phyloP scores from a whole-genome alignment of 2,329 filamentous ascomycete species.

The Botrytis medusae region DNA sequence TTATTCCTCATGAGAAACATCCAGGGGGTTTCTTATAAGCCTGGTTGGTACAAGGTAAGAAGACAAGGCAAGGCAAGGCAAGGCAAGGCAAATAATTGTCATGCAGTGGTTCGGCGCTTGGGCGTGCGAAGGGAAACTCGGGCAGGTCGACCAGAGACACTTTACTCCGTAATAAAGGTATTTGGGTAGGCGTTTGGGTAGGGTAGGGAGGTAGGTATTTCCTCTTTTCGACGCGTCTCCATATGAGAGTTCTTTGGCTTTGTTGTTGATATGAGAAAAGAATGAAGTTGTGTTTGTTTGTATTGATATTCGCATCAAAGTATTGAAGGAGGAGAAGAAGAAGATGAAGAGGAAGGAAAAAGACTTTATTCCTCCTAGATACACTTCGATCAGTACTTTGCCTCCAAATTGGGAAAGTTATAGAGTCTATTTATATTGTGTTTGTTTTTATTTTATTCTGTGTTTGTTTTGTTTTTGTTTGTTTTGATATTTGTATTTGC shows the following conservation, averaged over 20 bases:
- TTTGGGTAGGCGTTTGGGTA: too few relatives aligned
- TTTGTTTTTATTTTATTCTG: neutral
- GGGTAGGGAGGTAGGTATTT: neutral
- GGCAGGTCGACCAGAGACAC: neutral
- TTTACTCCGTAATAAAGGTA: neutral
- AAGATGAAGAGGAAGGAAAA: neutral
- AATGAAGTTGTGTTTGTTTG: neutral
- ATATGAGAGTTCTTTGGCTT: neutral
- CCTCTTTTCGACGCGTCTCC: neutral
- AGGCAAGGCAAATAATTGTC: constrained; percentile 4
- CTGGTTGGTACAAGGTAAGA: neutral
- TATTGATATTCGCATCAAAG: neutral
- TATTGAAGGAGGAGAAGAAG: neutral
- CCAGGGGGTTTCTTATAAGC: constrained; percentile 18
- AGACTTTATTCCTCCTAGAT: neutral
- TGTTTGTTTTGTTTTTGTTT: neutral
- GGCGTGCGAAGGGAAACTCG: neutral
- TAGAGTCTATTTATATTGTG: neutral
- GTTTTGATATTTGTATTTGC: neutral
- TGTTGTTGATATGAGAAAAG: neutral
- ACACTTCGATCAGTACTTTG: neutral
- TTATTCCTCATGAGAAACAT: constrained; percentile 23
- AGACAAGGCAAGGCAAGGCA: neutral
- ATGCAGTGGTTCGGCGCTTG: constrained; percentile 19
- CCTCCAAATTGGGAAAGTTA: neutral